A percentile compares a stretch with the other conserved stretches of the same genome.
phyloP scores from a whole-genome alignment of 257 asterid genomes.

The Ligustrum vulgare region DNA sequence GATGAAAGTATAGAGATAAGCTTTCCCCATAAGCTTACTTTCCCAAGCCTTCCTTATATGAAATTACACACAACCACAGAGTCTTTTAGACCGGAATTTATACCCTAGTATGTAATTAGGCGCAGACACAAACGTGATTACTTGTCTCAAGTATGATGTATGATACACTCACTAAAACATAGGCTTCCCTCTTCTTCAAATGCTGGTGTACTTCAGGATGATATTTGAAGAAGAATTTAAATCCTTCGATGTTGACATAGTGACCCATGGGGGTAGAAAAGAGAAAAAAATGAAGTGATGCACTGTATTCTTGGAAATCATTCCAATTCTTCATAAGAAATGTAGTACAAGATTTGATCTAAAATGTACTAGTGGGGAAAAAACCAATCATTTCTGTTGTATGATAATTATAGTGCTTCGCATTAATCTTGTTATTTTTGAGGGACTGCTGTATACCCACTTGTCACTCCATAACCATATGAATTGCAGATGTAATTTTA shows the following conservation, averaged over 20 bases:
- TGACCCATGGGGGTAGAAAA: background rate
- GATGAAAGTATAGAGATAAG: too few relatives aligned
- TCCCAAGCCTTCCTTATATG: background rate
- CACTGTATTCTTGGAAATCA: background rate
- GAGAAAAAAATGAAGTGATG: background rate
- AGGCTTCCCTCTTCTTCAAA: background rate
- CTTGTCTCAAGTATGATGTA: background rate
- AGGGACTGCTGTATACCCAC: background rate
- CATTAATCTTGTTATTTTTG: background rate
- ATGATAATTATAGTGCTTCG: background rate
- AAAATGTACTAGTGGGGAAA: background rate
- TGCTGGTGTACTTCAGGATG: background rate
- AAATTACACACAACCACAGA: background rate
- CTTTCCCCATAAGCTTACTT: too few relatives aligned
- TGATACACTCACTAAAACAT: background rate
- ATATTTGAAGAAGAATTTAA: background rate
- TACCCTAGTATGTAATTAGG: background rate
- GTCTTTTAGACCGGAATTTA: background rate
- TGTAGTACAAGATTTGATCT: background rate
- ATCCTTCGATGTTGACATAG: constrained; percentile 2
- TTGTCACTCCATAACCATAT: background rate
- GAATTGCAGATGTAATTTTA: background rate
- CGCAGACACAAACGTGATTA: background rate
- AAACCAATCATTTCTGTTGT: background rate
- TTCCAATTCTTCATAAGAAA: background rate